Conservation (phyloP, 257 asterid species). For the Capsicum pubescens region DNA sequence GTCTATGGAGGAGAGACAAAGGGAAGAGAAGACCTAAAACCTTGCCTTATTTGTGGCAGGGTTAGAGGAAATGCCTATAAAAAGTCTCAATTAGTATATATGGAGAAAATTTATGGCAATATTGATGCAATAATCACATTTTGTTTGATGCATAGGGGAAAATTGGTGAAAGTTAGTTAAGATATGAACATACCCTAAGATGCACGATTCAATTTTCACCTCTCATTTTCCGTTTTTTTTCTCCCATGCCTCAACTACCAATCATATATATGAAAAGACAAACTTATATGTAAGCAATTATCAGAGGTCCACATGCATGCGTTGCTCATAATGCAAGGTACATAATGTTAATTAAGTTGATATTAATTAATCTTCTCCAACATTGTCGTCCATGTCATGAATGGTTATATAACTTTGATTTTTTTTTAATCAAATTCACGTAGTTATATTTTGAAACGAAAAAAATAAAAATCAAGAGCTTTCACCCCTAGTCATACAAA, state of each 20-base stretch:
- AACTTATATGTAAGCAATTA: too few species aligned
- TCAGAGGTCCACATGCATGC: too few species aligned
- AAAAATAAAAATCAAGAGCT: too few species aligned
- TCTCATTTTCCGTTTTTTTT: background rate
- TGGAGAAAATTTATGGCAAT: constrained; percentile 9
- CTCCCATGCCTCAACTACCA: constrained; percentile 13
- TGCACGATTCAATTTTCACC: background rate
- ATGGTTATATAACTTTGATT: too few species aligned
- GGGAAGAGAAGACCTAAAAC: background rate
- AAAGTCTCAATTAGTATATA: background rate
- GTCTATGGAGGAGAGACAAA: background rate
- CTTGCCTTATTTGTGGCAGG: constrained; percentile 27
- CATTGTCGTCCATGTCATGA: too few species aligned
- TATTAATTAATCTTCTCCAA: too few species aligned
- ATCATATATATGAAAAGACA: background rate
- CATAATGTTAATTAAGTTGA: too few species aligned
- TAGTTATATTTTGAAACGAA: too few species aligned
- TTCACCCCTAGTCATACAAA: too few species aligned
- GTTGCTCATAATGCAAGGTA: too few species aligned
- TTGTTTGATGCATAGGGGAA: constrained; percentile 3
- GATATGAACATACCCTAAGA: constrained; percentile 3
- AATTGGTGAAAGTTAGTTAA: constrained; percentile 21
- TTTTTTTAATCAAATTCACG: too few species aligned
- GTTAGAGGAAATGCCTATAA: constrained; percentile 13
- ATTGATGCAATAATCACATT: background rate